Conservation (phyloP, 73 alveolate genomes). For the Symbiodinium pilosum region DNA sequence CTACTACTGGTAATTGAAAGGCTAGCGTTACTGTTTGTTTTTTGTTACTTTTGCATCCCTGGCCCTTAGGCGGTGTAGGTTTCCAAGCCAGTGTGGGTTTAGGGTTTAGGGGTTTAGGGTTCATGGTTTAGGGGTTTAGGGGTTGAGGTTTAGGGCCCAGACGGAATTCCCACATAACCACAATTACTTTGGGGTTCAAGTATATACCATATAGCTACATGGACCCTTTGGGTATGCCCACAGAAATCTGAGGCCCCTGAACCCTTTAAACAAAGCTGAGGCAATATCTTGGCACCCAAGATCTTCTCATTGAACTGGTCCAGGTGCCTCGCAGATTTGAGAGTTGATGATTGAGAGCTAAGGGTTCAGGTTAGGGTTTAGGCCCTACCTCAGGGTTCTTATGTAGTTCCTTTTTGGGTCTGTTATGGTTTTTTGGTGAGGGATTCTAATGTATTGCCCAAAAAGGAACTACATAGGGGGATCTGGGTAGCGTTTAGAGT, state of each 20-base stretch:
- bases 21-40: too few species aligned
- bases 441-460: too few species aligned
- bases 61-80: background rate
- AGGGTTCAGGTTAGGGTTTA: background rate
- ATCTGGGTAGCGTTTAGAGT: too few species aligned
- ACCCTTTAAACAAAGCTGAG: background rate
- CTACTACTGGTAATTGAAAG: too few species aligned
- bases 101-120: background rate
- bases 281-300: constrained; percentile 84
- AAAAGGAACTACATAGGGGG: too few species aligned
- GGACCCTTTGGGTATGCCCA: background rate
- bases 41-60: too few species aligned
- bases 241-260: background rate
- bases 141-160: background rate
- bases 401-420: too few species aligned
- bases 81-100: background rate
- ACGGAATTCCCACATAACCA: too few species aligned
- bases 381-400: too few species aligned
- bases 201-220: background rate
- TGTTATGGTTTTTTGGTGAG: too few species aligned
- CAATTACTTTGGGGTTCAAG: too few species aligned
- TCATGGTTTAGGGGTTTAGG: background rate
- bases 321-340: background rate
- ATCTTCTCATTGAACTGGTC: constrained; percentile 35
- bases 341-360: background rate